Base-by-base conservation (phyloP, 2,329 filamentous ascomycete species). In the Cordyceps farinosa region DNA sequence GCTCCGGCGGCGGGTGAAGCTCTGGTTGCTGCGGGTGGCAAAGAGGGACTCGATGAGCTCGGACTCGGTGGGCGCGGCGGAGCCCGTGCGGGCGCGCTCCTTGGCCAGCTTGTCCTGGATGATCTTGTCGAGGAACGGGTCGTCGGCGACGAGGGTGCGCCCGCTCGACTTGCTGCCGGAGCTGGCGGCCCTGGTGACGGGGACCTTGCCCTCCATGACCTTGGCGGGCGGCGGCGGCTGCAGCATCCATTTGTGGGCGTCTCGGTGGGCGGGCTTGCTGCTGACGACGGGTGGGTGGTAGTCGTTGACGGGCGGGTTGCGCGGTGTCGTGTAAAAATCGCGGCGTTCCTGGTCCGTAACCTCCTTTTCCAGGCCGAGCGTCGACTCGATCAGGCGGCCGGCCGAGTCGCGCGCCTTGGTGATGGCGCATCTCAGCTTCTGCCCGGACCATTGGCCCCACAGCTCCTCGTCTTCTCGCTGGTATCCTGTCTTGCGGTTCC, bases 211-310 rank as follows among this genome's bases (percentile, higher is more conserved):
- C 67, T 90, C 90, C 93, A 97, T 97, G 65, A 97, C 82, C 73
- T 89, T 92, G 63, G 93, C 92, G 40, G 89, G 86, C n/a, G 93
- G 93, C 1, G 92, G 92, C 2, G 93, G 93, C 71, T 96, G 91
- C 58, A 96, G 80, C 92, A 97, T 97, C 93, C 93, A 97, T 71
- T 83, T 84, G 61, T 90, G 89, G 65, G 90, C 91, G 61, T 87
- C 86, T 71, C 80, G 86, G 72, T 85, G 87, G 44, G 81, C 83
- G 15, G 88, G 90, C 63, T 85, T 89, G 76, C 87, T 91, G 74
- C 86, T 91, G 65, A 95, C 90, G 58, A 96, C 88, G 3, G 92
- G 91, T 5, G 91, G 91, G 72, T 96, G 91, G 64, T 93, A 85
- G 65, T 96, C 91, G 76, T 96, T 95, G 69, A 96, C 87, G 4